Evolutionary conservation across 495 filamentous ascomycete species (phyloP), one percentile per base, ranked within the genome.

Genomic region (Penicillium antarcticum): DNA sequence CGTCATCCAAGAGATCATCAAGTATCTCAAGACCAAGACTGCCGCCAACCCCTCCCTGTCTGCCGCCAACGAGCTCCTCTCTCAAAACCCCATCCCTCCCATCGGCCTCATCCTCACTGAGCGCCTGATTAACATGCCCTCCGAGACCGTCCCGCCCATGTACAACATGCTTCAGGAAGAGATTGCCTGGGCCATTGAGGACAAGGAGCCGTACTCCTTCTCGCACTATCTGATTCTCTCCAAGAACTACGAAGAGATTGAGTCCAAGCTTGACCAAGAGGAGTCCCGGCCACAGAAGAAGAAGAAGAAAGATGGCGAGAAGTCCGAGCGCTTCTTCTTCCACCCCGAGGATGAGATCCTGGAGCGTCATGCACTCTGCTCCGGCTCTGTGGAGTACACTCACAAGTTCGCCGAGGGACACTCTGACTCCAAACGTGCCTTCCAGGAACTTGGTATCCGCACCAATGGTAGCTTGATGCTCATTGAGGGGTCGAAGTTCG

Each of bases 321-420:
- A 61, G 39, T 56, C 47, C 56, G 74, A 74, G 49, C 77, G 78
- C 34, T 92, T 91, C 72, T 95, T 90, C 69, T 99, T 97, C 75
- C 95, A 99, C 67, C 89, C 94, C 2, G 95, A 99, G 69, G 95
- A 99, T 63, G 94, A 99, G 75, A 81, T 92, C 47, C 67, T 97
- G 53, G 82, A 92, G 59, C 80, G 80, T 52, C 77, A 90, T 69
- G 86, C 88, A 11, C 46, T 80, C 26, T 87, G 79, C 47, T 71
- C 72, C 36, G 87, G 83, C 10, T 77, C 76, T 29, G 89, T 85
- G 61, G 82, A 86, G 18, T 97, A 89, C 63, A 83, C 82, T 12
- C 92, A 88, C 67, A 81, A 91, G 63, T 73, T 76, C 38, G 87
- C 84, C 31, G 87, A 92, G 39, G 82, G 87, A 5, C 81, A 84